These are phyloP conservation scores for Penicillium sp. DNA, from an alignment of 2,329 filamentous ascomycete genomes.

Conservation along the genomic window DNA sequence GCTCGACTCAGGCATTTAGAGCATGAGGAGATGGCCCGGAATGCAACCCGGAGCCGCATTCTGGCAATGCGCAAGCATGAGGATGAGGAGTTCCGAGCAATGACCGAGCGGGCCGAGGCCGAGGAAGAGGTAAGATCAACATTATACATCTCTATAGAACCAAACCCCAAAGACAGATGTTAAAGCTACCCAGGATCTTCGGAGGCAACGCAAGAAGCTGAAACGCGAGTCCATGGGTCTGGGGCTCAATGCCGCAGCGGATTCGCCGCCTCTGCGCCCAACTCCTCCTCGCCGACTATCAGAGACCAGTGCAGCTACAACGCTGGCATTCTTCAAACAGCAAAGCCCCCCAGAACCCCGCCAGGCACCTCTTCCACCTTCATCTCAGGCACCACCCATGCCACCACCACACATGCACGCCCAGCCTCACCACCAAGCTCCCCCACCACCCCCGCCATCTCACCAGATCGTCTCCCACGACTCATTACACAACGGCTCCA, in stretches of 20 bases:
- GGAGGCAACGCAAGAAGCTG: slow-evolving; percentile 41
- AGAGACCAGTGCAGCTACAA: slow-evolving; percentile 45
- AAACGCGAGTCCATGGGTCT: slow-evolving; percentile 46
- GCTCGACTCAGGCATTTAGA: slow-evolving; percentile 41
- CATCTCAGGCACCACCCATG: slow-evolving; percentile 26
- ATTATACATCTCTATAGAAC: neutral
- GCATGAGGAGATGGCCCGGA: slow-evolving; percentile 42
- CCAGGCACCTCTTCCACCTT: slow-evolving; percentile 29
- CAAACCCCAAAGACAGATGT: neutral
- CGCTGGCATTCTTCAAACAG: slow-evolving; percentile 45
- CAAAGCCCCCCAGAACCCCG: slow-evolving; percentile 44
- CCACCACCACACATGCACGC: slow-evolving; percentile 27
- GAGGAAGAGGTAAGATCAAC: slow-evolving; percentile 41
- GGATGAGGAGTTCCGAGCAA: slow-evolving; percentile 43
- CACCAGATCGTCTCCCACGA: slow-evolving; percentile 29
- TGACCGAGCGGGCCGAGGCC: slow-evolving; percentile 42
- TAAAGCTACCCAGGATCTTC: slow-evolving; percentile 34
- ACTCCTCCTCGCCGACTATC: slow-evolving; percentile 42
- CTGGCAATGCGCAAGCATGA: slow-evolving; percentile 42
- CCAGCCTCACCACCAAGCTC: slow-evolving; percentile 21
- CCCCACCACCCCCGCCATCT: slow-evolving; percentile 9
- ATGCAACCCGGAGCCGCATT: slow-evolving; percentile 39
- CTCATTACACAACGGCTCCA: slow-evolving; percentile 27
- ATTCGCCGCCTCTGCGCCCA: slow-evolving; percentile 41
- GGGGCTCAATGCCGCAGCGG: slow-evolving; percentile 33